Percentiles rank a stretch among this genome's conserved stretches.
Conservation (phyloP, 306 rosid genomes). For the Boehmeria nivea region DNA sequence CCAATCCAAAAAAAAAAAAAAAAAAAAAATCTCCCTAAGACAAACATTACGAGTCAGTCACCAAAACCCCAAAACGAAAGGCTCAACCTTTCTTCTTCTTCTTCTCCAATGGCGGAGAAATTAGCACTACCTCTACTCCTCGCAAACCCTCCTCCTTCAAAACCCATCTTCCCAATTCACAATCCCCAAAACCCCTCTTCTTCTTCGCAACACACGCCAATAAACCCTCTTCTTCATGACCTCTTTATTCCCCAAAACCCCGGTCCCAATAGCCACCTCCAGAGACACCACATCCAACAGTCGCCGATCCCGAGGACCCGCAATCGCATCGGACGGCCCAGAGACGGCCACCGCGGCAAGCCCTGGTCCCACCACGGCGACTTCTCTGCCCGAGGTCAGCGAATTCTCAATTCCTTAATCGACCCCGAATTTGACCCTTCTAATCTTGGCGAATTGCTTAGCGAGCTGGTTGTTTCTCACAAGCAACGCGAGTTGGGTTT, state of each 20-base stretch:
- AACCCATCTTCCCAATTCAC: constrained; percentile 26
- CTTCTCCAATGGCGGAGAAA: constrained; percentile 44
- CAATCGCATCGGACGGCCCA: constrained; percentile 44
- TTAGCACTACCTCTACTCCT: constrained; percentile 49
- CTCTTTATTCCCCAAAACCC: neutral
- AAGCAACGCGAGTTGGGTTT: constrained; percentile 10
- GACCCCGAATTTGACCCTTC: constrained; percentile 37
- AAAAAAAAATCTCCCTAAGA: too few species aligned
- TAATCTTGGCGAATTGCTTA: constrained; percentile 22
- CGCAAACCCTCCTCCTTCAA: constrained; percentile 45
- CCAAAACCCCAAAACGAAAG: neutral
- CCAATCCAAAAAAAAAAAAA: too few species aligned
- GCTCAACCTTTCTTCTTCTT: neutral
- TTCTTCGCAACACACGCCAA: constrained; percentile 26
- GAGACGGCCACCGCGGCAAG: constrained; percentile 71
- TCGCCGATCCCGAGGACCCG: constrained; percentile 29
- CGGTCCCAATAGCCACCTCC: neutral
- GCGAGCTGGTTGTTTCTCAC: constrained; percentile 26
- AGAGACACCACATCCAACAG: neutral
- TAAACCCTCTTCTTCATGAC: constrained; percentile 11
- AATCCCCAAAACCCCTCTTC: constrained; percentile 33
- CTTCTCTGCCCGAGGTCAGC: constrained; percentile 58
- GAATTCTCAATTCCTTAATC: constrained; percentile 37
- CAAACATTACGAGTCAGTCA: too few species aligned
- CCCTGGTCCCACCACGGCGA: constrained; percentile 58